Conservation (phyloP, 768 basidiomycete genomes). For the Daedalea quercina region DNA sequence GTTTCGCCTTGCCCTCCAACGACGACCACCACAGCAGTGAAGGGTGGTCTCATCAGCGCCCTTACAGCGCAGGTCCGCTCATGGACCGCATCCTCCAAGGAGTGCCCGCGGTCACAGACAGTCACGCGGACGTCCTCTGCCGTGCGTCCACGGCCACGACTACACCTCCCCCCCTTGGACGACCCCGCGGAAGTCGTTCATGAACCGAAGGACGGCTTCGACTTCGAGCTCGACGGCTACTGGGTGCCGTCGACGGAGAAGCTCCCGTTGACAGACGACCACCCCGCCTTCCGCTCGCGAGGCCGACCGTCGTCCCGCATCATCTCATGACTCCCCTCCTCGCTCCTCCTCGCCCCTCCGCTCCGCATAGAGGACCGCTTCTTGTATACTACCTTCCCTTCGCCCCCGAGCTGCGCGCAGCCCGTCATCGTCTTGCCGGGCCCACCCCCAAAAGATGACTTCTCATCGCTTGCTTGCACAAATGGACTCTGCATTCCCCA, state of each 20-base stretch:
- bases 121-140: not conserved
- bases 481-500: constrained; percentile 17
- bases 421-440: constrained; percentile 3
- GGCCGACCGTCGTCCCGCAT: constrained; percentile 37
- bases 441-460: constrained; percentile 11
- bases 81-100: constrained; percentile 2
- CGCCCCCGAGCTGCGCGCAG: constrained; percentile 3
- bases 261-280: constrained; percentile 8
- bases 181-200: not conserved
- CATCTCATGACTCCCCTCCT: constrained; percentile 22
- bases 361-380: constrained; percentile 2
- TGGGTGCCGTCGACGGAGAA: not conserved
- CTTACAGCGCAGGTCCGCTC: constrained; percentile 12
- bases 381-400: constrained; percentile 14
- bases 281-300: constrained; percentile 34
- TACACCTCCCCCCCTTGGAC: not conserved
- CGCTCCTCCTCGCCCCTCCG: not conserved
- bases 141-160: not conserved
- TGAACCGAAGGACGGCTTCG: not conserved
- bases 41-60: constrained; percentile 11
- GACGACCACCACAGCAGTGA: not conserved
- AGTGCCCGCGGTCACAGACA: not conserved
- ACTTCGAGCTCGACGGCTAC: not conserved
- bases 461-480: constrained; percentile 7
- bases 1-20: constrained; percentile 3